Base-by-base conservation (phyloP, 768 basidiomycete species). In the Arthromyces matolae region DNA sequence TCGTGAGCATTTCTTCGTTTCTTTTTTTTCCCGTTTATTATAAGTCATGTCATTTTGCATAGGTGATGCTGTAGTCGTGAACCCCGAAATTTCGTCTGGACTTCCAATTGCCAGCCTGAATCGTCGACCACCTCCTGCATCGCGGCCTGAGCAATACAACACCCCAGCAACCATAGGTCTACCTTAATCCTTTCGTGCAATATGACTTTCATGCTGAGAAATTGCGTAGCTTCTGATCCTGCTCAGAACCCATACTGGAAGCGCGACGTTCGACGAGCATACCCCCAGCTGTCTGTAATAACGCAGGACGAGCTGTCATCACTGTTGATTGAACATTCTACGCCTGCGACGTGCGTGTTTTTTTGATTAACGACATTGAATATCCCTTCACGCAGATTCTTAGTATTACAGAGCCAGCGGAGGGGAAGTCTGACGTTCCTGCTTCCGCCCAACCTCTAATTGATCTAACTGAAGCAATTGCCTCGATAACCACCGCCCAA, bases 211-310 rank as follows among this genome's bases (percentile, higher is more conserved):
- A 24, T 34, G 31, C 46, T 45, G 22, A 28, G n/a, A 19, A 38
- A n/a, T 22, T 7, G 36, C 14, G 16, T 34, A 45, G 89, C 89
- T 19, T 92, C 89, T 34, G 90, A 93, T 68, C 80, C 80, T 31
- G 90, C 90, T 25, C 78, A 90, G 71, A 92, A 91, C 66, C 89
- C 88, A 47, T 97, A 97, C 77, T 94, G 87, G 85, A 95, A 95
- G 68, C 89, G 93, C 52, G 93, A 96, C 69, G 89, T 94, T 59
- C 84, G 93, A 48, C 83, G 93, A 42, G 82, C 83, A 28, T 96
- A 93, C 67, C 92, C 93, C n/a, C 89, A 86, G 56, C 83, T 93
- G 23, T 93, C 92, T 3, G 83, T 91, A 16, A 76, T 97, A 49
- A 89, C 90, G 4, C 93, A 97, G 70, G 62, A 79, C 5, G 84